Base-by-base conservation (phyloP, 2,329 filamentous ascomycete species). In the Zymoseptoria crescenta region DNA sequence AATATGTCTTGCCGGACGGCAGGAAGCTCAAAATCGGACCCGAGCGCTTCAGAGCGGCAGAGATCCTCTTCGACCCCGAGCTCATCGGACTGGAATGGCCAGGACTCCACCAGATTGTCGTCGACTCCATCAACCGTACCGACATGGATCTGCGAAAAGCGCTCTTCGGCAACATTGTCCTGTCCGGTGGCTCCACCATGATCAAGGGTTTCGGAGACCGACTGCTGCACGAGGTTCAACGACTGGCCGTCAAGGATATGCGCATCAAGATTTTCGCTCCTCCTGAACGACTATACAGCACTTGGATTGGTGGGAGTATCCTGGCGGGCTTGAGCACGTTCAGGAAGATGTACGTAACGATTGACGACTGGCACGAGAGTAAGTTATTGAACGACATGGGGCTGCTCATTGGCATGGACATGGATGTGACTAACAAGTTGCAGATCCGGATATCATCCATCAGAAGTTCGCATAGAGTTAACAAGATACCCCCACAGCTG, bases 341-440 rank as follows among this genome's bases (percentile, higher is more conserved):
- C 79, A 87, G 93, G 80, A 99, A 97, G 93, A 99, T 99, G 94
- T 97, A 94, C 91, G 94, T 99, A 71, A 96, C 91, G 77, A 93
- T 96, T 73, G 94, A 97, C 73, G 94, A 99, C 80, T 99, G 94
- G 94, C 94, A 99, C 74, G 94, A 99, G 82, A 96, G 70, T 72
- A 64, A 70, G 70, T 71, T 54, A 59, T 60, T 55, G 52, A 54
- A 27, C 50, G 20, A 16, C 53, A 54, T n/a, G 20, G 24, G 20
- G 6, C 50, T 51, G 53, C 20, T 49, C 56, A 64, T 63, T 49
- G 50, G 19, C 41, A 56, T 48, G 49, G 52, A 28, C 24, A 54
- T 49, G 41, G 50, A 29, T 59, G 20, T 62, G 56, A 59, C 64
- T 62, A 60, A 65, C 56, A 52, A 29, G 10, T 28, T 21, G 35